Evolutionary conservation across 805 yeast genomes (phyloP), one percentile per base, ranked within the genome.

Genomic region (Grigorovia transvaalensis): DNA sequence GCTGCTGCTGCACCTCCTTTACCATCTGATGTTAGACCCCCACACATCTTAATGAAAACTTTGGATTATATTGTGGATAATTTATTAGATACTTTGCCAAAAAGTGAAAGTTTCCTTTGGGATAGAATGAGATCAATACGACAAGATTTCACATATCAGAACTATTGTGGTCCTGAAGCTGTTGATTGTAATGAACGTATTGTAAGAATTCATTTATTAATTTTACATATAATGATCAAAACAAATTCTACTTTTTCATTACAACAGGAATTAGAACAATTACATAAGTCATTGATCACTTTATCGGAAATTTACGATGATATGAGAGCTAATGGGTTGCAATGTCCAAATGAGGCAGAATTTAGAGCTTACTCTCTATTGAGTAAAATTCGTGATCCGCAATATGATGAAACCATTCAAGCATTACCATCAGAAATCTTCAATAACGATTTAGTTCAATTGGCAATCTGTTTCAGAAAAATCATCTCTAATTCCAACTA

Each of bases 1-100:
- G 97, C 98, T 0, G 99, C 98, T 7, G 96, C 93, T 59, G 96
- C 96, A 1, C 98, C 97, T 1, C 95, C 98, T 2, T 71, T 93
- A 53, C 99, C 99, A 0, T 88, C 97, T 1, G 99, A 93, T 65
- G 99, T 93, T 3, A 75, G 99, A 54, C 96, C 99, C 1, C 99
- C 99, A 0, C 77, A 76, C 51, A 73, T 90, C 1, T 69, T 93
- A 27, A 76, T 75, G 12, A 61, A 73, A 40, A 83, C 97, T 0
- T 69, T 93, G 54, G 75, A 85, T 53, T 88, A 87, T 64, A 74
- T 93, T 40, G 77, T 88, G 8, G 80, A 80, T 18, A 75, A 79
- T 44, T 67, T 85, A 1, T 66, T 91, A 13, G 78, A 78, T 0
- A 73, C 79, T 42, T 70, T 91, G 23, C 97, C 98, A 0, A 87